Conservation (phyloP, 2,329 filamentous ascomycete genomes). For the Exutisphaerella laricina region DNA sequence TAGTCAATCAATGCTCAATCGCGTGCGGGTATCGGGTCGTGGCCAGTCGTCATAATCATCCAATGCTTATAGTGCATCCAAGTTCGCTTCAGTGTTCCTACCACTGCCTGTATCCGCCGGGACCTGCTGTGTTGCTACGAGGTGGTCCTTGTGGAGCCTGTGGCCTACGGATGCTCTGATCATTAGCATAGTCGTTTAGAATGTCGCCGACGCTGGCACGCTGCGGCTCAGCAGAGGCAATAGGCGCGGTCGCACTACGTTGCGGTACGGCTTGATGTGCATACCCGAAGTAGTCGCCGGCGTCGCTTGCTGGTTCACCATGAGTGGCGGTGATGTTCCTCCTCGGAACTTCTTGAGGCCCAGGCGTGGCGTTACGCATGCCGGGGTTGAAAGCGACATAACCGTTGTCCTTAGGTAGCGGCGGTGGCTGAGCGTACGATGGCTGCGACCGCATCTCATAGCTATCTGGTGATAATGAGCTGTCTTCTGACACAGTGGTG, state of each 20-base stretch:
- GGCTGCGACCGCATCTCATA: constrained; percentile 31
- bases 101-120: not conserved
- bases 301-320: constrained; percentile 7
- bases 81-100: not conserved
- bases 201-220: constrained; percentile 3
- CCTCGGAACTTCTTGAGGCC: constrained; percentile 11
- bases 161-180: constrained; percentile 5
- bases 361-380: constrained; percentile 8
- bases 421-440: constrained; percentile 12
- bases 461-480: constrained; percentile 18
- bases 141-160: not conserved
- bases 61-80: constrained; percentile 1
- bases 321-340: constrained; percentile 19
- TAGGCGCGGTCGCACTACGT: constrained; percentile 22
- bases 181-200: constrained; percentile 8
- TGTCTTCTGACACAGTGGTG: constrained; percentile 7
- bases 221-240: constrained; percentile 3
- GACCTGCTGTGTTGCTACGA: not conserved
- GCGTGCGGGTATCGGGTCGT: constrained; percentile 1
- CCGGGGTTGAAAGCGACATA: constrained; percentile 33
- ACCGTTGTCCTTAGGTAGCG: constrained; percentile 11
- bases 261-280: constrained; percentile 14
- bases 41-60: constrained; percentile 2
- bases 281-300: constrained; percentile 17
- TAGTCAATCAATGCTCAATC: not conserved